A percentile compares a stretch with the other conserved stretches of the same genome.
phyloP scores from a whole-genome alignment of 2,329 filamentous ascomycete species.

The Colletotrichum sp. region DNA sequence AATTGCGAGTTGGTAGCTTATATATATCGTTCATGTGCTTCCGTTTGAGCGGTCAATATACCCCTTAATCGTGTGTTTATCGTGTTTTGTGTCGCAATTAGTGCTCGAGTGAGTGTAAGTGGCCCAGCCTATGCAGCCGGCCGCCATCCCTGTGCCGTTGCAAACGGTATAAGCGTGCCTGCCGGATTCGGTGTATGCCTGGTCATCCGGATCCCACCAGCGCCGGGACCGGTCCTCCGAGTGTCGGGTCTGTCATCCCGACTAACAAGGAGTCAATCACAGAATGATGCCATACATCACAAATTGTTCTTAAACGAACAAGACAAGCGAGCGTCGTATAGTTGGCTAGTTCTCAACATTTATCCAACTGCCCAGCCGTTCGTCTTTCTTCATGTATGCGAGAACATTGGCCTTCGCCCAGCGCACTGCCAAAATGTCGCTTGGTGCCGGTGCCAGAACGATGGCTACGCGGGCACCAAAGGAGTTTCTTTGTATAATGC shows the following conservation, averaged over 20 bases:
- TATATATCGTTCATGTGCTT: not conserved
- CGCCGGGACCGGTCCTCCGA: not conserved
- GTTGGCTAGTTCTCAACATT: not conserved
- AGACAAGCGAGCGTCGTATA: not conserved
- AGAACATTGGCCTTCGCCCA: not conserved
- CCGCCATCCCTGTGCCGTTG: not conserved
- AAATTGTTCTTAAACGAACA: accelerated
- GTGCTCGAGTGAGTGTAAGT: not conserved
- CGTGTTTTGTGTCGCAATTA: not conserved
- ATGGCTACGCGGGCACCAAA: not conserved
- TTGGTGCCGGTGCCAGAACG: not conserved
- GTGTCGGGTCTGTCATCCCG: not conserved
- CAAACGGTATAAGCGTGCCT: not conserved
- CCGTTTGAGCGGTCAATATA: not conserved
- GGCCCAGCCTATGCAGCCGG: not conserved
- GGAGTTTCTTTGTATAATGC: not conserved
- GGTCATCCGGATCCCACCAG: not conserved
- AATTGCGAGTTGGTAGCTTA: not conserved
- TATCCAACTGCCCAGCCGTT: not conserved
- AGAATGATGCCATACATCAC: not conserved
- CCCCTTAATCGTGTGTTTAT: not conserved
- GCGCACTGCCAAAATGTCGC: not conserved
- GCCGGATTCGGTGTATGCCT: not conserved
- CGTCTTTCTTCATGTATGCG: not conserved
- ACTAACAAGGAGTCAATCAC: not conserved